Evolutionary conservation across 345 rosid species (phyloP).

Genomic region (Salix dunnii): DNA sequence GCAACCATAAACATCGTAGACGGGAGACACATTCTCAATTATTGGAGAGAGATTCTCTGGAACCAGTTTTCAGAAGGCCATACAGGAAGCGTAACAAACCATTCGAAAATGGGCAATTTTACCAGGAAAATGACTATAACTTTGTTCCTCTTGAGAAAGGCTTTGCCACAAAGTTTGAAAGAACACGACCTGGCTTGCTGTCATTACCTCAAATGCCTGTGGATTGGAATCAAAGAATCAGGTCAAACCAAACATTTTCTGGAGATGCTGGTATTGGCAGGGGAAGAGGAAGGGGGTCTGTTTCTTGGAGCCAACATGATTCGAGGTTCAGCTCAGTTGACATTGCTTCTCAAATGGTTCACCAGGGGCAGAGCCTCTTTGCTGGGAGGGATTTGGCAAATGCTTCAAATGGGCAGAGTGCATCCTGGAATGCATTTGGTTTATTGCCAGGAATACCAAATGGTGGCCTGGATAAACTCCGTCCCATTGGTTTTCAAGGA

Average conservation of each 20-base stretch:
- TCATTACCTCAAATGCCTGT: slow-evolving; percentile 45
- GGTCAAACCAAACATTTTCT: slow-evolving; percentile 51
- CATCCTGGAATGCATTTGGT: slow-evolving; percentile 82
- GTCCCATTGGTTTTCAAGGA: slow-evolving; percentile 69
- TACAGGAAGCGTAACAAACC: slow-evolving; percentile 61
- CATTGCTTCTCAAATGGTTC: slow-evolving; percentile 74
- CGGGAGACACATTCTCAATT: slow-evolving; percentile 67
- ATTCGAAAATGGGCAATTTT: slow-evolving; percentile 60
- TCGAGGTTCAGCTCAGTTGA: slow-evolving; percentile 58
- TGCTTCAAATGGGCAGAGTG: slow-evolving; percentile 56
- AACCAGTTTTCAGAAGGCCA: slow-evolving; percentile 52
- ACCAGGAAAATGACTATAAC: slow-evolving; percentile 46
- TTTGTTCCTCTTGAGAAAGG: slow-evolving; percentile 42
- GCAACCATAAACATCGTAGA: slow-evolving; percentile 94
- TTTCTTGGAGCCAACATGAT: slow-evolving; percentile 71
- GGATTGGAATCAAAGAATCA: slow-evolving; percentile 58
- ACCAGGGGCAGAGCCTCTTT: slow-evolving; percentile 48
- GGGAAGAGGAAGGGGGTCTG: slow-evolving; percentile 83
- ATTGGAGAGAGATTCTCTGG: slow-evolving; percentile 59
- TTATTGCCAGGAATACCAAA: slow-evolving; percentile 68
- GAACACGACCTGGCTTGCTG: slow-evolving; percentile 49
- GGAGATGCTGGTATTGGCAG: slow-evolving; percentile 67
- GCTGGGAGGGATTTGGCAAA: slow-evolving; percentile 70
- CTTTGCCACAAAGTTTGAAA: slow-evolving; percentile 47
- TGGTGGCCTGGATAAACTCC: slow-evolving; percentile 75